Conservation (phyloP, 768 basidiomycete genomes). For the Tulasnella sp. region DNA sequence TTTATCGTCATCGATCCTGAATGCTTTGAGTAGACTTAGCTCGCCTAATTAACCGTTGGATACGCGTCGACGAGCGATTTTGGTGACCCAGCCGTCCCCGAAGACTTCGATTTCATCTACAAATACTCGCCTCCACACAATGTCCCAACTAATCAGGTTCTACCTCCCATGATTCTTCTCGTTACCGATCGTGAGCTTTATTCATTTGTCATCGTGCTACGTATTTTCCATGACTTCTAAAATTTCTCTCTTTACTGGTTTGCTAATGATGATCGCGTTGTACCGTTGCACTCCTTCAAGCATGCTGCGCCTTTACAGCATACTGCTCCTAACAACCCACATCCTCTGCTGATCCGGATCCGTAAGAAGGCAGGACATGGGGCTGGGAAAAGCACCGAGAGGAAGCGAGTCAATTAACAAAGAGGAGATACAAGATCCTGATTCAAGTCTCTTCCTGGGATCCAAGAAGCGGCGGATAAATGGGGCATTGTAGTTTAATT, state of each 20-base stretch:
- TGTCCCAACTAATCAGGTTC: constrained; percentile 42
- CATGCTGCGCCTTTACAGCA: constrained; percentile 68
- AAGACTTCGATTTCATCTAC: constrained; percentile 77
- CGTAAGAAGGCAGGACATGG: constrained; percentile 76
- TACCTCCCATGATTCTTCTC: constrained; percentile 63
- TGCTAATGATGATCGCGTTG: constrained; percentile 72
- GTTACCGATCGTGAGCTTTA: constrained; percentile 78
- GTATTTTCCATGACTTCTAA: background rate
- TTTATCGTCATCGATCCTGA: no score
- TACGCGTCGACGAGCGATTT: constrained; percentile 72
- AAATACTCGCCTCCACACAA: constrained; percentile 75
- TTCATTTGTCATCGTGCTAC: background rate
- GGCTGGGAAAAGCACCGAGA: constrained; percentile 63
- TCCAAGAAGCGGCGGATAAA: constrained; percentile 65
- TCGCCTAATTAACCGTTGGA: constrained; percentile 30
- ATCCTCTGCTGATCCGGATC: constrained; percentile 65
- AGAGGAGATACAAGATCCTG: constrained; percentile 6
- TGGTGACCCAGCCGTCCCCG: constrained; percentile 58
- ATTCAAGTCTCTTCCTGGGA: constrained; percentile 38
- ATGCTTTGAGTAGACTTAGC: background rate
- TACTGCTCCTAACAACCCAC: constrained; percentile 46
- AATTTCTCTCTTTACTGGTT: constrained; percentile 17
- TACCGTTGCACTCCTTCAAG: constrained; percentile 79
- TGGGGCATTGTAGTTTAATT: constrained; percentile 65
- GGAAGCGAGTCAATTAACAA: constrained; percentile 34